Evolutionary conservation across 176 grass and related monocot species (phyloP), one percentile per base, ranked within the genome.

Genomic region (Poa annua): DNA sequence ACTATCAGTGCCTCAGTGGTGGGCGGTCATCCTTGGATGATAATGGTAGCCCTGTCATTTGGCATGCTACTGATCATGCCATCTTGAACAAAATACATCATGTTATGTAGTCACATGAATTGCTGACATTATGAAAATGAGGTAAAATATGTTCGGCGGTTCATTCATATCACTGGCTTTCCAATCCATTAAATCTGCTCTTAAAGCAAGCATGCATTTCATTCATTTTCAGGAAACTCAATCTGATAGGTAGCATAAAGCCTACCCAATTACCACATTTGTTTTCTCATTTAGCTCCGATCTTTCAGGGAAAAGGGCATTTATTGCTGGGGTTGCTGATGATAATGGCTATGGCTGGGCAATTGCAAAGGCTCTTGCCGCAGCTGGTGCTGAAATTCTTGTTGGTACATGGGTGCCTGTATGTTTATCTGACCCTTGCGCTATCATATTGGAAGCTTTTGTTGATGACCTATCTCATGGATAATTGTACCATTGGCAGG

Each of bases 321-420:
- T 98, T 81, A 95, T 98, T 90, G 96, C 92, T 88, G 96, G 96
- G 85, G 88, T 98, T 67, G 96, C 92, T 86, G 96, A 95, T 90
- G 96, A 98, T 71, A 98, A 98, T 91, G 96, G 96, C 63, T 98
- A 95, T 87, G 96, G 96, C 65, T 98, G 96, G 96, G 96, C 96
- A 85, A 93, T 98, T 80, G 92, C 96, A 53, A 95, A 98, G 83
- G 76, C 96, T 77, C 96, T 98, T 87, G 96, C 96, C 63, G 92
- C 92, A 62, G 92, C 91, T 59, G 96, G 96, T 76, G 96, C 96
- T 66, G 92, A 98, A 60, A 98, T 98, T 74, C 89, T 98, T 83
- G 91, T 98, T 90, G 96, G 92, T 88, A 98, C 96, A 86, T 98
- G 96, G 96, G 96, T 98, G 57, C 96, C 96, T 83, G 96, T 98